Conservation (phyloP, 1,284 basidiomycete genomes). For the Xerocomus minutiporus region DNA sequence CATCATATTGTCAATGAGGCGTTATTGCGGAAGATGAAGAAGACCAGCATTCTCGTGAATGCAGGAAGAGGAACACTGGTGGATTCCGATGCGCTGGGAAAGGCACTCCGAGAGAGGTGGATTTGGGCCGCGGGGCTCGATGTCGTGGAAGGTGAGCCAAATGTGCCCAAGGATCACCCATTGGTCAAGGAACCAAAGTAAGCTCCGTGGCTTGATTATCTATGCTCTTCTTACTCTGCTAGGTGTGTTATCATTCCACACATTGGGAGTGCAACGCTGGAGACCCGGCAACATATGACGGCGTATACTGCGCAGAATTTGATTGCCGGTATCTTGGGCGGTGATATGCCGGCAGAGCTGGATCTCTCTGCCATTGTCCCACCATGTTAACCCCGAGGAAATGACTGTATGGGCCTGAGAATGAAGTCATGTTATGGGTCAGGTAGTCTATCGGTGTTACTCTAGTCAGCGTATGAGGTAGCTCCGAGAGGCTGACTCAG, state of each 20-base stretch:
- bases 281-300: conserved; percentile 83
- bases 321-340: conserved; percentile 48
- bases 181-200: conserved; percentile 73
- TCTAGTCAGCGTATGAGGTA: neutral
- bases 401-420: neutral
- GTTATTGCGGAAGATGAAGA: conserved; percentile 84
- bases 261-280: conserved; percentile 83
- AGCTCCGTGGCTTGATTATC: conserved; percentile 27
- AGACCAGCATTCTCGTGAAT: conserved; percentile 75
- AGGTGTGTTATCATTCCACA: conserved; percentile 85
- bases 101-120: conserved; percentile 69
- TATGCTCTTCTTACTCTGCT: conserved; percentile 5
- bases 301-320: conserved; percentile 65
- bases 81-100: conserved; percentile 82
- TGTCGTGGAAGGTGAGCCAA: conserved; percentile 90
- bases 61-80: conserved; percentile 78
- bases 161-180: conserved; percentile 70
- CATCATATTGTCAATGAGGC: conserved; percentile 66
- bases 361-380: conserved; percentile 29
- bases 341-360: conserved; percentile 53
- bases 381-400: neutral
- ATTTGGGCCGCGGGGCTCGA: conserved; percentile 93
- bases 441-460: no score
- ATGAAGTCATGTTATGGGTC: no score
- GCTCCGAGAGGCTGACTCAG: neutral